A percentile compares a stretch with the other conserved stretches of the same genome.
These are phyloP conservation scores for Aspergillus affinis DNA, from an alignment of 495 filamentous ascomycete genomes.

Conservation along the genomic window DNA sequence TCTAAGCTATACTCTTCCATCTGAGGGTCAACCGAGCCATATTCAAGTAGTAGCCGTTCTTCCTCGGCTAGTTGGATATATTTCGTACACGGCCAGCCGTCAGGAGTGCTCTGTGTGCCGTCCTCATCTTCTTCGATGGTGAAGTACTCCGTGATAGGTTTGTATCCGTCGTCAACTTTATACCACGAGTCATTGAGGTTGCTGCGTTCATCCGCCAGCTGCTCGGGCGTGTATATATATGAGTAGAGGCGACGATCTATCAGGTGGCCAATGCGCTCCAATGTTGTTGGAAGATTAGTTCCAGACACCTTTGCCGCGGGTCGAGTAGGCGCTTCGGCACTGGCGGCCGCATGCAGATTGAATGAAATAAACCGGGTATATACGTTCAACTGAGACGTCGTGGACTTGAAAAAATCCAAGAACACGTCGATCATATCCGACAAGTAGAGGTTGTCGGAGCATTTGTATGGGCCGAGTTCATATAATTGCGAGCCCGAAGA, in stretches of 20 bases:
- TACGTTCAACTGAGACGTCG: conserved; percentile 42
- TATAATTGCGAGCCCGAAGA: conserved; percentile 41
- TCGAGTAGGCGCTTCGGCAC: conserved; percentile 34
- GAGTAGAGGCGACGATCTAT: conserved; percentile 40
- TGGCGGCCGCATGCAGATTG: conserved; percentile 60
- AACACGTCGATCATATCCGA: conserved; percentile 47
- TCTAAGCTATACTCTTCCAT: conserved; percentile 48
- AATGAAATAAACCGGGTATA: conserved; percentile 52
- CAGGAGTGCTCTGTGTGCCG: conserved; percentile 48
- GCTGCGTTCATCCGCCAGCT: conserved; percentile 47
- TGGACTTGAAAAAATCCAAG: conserved; percentile 46
- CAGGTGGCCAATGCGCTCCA: conserved; percentile 33
- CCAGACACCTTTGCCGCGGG: conserved; percentile 36
- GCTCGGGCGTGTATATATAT: conserved; percentile 54
- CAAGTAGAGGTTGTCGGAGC: conserved; percentile 50
- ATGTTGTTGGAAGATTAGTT: conserved; percentile 33
- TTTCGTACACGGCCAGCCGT: conserved; percentile 63
- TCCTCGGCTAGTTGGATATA: conserved; percentile 53
- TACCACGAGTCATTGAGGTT: conserved; percentile 64
- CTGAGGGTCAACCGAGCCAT: conserved; percentile 56
- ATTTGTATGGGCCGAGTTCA: conserved; percentile 56
- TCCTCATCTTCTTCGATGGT: conserved; percentile 34
- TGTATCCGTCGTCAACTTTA: conserved; percentile 37
- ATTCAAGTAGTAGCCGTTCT: conserved; percentile 52
- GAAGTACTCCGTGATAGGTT: conserved; percentile 55